Base-by-base conservation (phyloP, 495 filamentous ascomycete species). In the Aspergillus steynii region DNA sequence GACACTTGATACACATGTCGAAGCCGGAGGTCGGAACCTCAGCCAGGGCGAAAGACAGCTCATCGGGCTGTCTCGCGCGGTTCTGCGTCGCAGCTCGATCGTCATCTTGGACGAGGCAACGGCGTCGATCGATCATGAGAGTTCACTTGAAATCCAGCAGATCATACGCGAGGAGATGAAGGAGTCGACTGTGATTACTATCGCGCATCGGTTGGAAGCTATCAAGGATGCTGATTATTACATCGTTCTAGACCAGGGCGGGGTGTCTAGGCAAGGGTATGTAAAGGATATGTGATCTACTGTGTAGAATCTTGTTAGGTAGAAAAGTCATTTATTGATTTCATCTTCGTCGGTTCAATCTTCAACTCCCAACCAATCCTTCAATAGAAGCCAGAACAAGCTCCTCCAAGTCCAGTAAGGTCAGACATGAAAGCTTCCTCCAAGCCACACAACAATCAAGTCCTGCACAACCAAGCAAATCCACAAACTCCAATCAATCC, bases 151-250 rank as follows among this genome's bases (percentile, higher is more conserved):
- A 57, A 91, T 95, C 51, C 91, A 96, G 77, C 80, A 85, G 65
- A 77, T 95, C 37, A 69, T 96, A 57, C 74, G 88, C 32, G 86
- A 90, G 64, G 91, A 94, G 77, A 77, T 95, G 76, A 77, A 72
- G 52, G 77, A 87, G 45, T 93, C 89, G 62, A 96, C 92, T 2
- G 91, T 96, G 14, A 87, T 96, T 53, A 93, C 90, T 4, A 92
- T 96, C 74, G 92, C 91, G 48, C 92, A 96, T 81, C 85, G 90
- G 49, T 68, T 90, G 28, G 90, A 93, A 70, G 90, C 90, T 27
- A 89, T 93, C n/a, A 83, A 82, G 71, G 84, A 89, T 67, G 90
- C 90, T 20, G 84, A 90, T 65, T 90, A 83, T 60, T 90, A 86
- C 68, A 76, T 95, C 27, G 83, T 88, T 48, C 70, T 96, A 57